Evolutionary conservation across 805 yeast species (phyloP), one percentile per base, ranked within the genome.

Genomic region (Ogataea neopini): DNA sequence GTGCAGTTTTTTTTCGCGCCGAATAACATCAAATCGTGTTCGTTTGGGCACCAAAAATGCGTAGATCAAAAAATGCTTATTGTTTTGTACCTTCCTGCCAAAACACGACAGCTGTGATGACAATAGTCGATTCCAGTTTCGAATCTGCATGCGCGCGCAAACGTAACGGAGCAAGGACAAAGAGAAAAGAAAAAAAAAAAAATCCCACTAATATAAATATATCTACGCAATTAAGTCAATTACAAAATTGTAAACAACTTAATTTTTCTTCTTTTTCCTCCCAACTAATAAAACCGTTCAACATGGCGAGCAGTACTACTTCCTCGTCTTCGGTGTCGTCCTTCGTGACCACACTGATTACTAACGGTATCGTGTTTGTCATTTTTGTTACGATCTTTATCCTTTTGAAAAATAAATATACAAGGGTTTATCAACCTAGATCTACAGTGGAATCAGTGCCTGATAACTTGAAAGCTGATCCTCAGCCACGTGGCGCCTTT

Each of bases 341-440:
- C 30, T 76, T 79, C 54, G 65, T 79, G 45, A 64, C 81, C 23
- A 63, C 77, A 4, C 65, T 78, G 51, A 71, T 77, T 36, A 70
- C 78, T 19, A 76, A 72, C 33, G 64, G 69, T 30, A 61, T 74
- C 32, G 59, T 75, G 6, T 73, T 72, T 53, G 68, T 62, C 3
- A 62, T 79, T 4, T 78, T 75, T 46, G 18, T 74, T 4, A 20
- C 56, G 0, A 47, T 74, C 10, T 79, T 79, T 49, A 48, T 77
- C 6, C 18, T 54, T 1, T 56, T 76, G 32, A 74, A 80, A 54
- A 69, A 71, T 54, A 72, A 66, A 41, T 76, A 72, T 53, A 52
- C 50, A 22, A 63, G 80, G 51, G 83, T 79, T 20, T 79, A 79
- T 56, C 77, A 78, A 59, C 83, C 84, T 25, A 70, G 83, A 57